Evolutionary conservation across 2,329 filamentous ascomycete genomes (phyloP).

Genomic region (Penicillium sp.): DNA sequence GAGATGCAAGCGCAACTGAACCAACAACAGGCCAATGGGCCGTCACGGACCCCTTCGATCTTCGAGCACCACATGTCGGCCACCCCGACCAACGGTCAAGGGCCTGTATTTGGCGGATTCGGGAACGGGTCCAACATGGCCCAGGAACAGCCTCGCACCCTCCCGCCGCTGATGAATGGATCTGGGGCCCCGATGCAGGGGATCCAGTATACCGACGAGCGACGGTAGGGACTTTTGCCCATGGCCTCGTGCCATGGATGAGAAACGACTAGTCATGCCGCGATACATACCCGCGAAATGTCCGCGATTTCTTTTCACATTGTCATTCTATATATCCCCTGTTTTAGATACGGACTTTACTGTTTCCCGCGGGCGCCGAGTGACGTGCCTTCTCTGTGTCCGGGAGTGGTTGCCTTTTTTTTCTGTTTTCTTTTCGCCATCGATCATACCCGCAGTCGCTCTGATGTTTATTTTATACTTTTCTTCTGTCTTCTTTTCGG

Average conservation of each 20-base stretch:
- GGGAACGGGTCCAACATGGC: slow-evolving; percentile 26
- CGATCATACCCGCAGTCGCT: slow-evolving; percentile 23
- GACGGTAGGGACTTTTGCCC: slow-evolving; percentile 30
- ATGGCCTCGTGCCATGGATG: slow-evolving; percentile 13
- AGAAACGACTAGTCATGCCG: slow-evolving; percentile 26
- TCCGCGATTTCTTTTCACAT: slow-evolving; percentile 16
- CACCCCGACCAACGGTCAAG: slow-evolving; percentile 34
- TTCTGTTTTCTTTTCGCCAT: slow-evolving; percentile 9
- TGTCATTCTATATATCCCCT: slow-evolving; percentile 19
- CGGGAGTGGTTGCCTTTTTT: slow-evolving; percentile 17
- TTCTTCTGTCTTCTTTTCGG: slow-evolving; percentile 1
- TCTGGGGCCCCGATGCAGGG: slow-evolving; percentile 47
- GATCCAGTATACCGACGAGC: slow-evolving; percentile 49
- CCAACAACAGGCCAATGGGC: slow-evolving; percentile 33
- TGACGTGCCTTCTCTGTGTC: slow-evolving; percentile 11
- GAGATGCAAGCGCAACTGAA: slow-evolving; percentile 40
- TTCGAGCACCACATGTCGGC: slow-evolving; percentile 36
- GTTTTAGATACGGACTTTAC: slow-evolving; percentile 17
- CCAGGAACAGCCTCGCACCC: slow-evolving; percentile 44
- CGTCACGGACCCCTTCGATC: slow-evolving; percentile 30
- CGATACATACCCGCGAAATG: slow-evolving; percentile 12
- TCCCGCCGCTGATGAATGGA: slow-evolving; percentile 47
- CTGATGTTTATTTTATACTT: slow-evolving; percentile 3
- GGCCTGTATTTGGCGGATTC: slow-evolving; percentile 29
- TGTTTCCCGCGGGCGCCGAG: neutral